phyloP scores from a whole-genome alignment of 768 basidiomycete species.

The Russula lepida region DNA sequence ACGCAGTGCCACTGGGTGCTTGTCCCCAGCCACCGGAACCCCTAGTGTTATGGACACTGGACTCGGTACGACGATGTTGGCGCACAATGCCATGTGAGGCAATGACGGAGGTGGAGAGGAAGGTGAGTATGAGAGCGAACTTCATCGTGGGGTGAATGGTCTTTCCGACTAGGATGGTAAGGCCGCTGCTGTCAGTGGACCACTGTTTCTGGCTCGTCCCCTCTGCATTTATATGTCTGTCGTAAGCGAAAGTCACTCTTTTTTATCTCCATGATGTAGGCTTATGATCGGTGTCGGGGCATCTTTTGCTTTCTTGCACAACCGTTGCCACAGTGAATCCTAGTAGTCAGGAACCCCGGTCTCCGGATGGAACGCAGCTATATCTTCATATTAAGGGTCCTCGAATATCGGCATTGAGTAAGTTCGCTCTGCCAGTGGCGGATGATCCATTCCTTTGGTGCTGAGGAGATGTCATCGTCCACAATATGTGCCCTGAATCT shows the following conservation, averaged over 20 bases:
- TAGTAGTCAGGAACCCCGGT: background rate
- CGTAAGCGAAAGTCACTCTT: background rate
- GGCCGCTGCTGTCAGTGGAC: background rate
- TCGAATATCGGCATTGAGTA: background rate
- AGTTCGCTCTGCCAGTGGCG: background rate
- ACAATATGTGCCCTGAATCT: background rate
- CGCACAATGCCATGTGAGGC: background rate
- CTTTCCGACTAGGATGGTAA: background rate
- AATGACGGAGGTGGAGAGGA: background rate
- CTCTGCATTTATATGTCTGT: background rate
- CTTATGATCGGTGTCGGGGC: background rate
- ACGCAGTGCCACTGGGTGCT: constrained; percentile 40
- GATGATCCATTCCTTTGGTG: background rate
- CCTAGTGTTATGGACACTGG: no score
- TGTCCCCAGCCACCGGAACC: constrained; percentile 30
- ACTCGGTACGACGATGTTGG: background rate
- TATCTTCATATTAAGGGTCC: background rate
- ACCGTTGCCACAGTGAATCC: background rate
- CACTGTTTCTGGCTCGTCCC: background rate
- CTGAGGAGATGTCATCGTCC: background rate
- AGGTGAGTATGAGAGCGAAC: background rate
- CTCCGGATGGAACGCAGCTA: background rate
- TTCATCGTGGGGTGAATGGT: background rate
- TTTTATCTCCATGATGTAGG: background rate
- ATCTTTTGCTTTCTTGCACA: background rate